Conservation (phyloP, 208 protist genomes). For the Trypanosomatidae sp. region DNA sequence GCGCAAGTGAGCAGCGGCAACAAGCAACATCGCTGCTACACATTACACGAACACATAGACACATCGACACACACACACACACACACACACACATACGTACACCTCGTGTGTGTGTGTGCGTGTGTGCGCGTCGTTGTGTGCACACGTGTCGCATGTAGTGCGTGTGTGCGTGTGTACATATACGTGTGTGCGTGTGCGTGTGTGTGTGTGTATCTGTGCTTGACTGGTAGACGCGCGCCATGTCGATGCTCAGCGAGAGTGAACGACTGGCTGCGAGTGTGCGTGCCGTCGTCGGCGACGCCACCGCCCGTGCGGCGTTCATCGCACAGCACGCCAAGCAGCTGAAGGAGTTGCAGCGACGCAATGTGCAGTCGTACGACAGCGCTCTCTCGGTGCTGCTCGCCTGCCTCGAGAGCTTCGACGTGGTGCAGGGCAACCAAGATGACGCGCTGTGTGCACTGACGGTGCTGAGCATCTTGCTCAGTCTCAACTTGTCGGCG, state of each 20-base stretch:
- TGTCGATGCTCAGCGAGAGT: background rate
- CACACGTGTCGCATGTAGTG: background rate
- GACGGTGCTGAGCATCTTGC: conserved; percentile 59
- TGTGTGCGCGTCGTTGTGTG: too few species aligned
- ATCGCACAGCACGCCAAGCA: conserved; percentile 40
- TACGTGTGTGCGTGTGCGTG: background rate
- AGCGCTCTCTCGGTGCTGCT: conserved; percentile 42
- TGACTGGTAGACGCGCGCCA: background rate
- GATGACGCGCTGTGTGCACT: conserved; percentile 58
- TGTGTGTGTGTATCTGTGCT: background rate
- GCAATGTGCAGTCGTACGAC: conserved; percentile 64
- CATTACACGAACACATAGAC: too few species aligned
- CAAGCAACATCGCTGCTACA: too few species aligned
- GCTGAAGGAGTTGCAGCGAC: conserved; percentile 55
- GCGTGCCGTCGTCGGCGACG: conserved; percentile 12
- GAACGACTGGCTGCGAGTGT: conserved; percentile 28
- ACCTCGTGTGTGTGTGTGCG: too few species aligned
- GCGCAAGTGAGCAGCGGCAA: too few species aligned
- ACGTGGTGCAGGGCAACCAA: conserved; percentile 32
- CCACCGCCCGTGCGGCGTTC: conserved; percentile 25
- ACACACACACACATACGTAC: too few species aligned
- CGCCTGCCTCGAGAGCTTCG: conserved; percentile 58
- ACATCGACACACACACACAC: too few species aligned
- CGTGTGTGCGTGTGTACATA: background rate
- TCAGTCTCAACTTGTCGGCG: conserved; percentile 53